Evolutionary conservation across 352 stramenopile species (phyloP).

Genomic region (Phytopythium vexans): DNA sequence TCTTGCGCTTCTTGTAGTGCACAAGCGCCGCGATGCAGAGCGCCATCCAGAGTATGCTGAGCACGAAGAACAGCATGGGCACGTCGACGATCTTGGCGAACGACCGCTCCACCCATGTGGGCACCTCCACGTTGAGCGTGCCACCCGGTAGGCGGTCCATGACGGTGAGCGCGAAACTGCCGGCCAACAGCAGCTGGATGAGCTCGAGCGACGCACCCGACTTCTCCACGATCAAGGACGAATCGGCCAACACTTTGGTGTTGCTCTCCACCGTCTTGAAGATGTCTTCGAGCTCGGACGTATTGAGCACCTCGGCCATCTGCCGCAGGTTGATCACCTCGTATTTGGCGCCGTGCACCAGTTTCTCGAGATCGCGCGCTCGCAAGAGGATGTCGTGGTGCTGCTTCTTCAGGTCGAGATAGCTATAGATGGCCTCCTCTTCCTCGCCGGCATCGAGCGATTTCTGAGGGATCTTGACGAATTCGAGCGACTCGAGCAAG

Average conservation of each 20-base stretch:
- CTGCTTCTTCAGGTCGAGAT: constrained; percentile 87
- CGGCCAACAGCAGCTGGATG: constrained; percentile 88
- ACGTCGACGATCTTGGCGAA: constrained; percentile 54
- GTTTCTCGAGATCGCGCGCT: constrained; percentile 91
- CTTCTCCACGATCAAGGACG: constrained; percentile 66
- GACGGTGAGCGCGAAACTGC: constrained; percentile 90
- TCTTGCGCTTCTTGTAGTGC: constrained; percentile 48
- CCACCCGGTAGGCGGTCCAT: constrained; percentile 91
- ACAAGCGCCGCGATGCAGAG: constrained; percentile 57
- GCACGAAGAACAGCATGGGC: constrained; percentile 76
- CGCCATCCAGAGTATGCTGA: constrained; percentile 89
- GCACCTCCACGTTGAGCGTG: constrained; percentile 86
- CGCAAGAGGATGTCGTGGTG: constrained; percentile 87
- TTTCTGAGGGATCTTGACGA: constrained; percentile 63
- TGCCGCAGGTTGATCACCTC: constrained; percentile 91
- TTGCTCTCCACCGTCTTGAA: constrained; percentile 89
- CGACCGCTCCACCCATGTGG: constrained; percentile 56
- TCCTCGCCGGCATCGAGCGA: constrained; percentile 33
- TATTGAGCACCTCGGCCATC: constrained; percentile 86
- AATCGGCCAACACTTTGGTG: constrained; percentile 80
- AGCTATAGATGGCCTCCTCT: constrained; percentile 87
- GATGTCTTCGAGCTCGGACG: constrained; percentile 88
- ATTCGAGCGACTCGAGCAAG: constrained; percentile 91
- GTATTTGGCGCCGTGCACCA: constrained; percentile 85
- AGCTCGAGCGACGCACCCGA: constrained; percentile 79